phyloP scores from a whole-genome alignment of 2,329 filamentous ascomycete species.

The Paraphaeosphaeria minitans region DNA sequence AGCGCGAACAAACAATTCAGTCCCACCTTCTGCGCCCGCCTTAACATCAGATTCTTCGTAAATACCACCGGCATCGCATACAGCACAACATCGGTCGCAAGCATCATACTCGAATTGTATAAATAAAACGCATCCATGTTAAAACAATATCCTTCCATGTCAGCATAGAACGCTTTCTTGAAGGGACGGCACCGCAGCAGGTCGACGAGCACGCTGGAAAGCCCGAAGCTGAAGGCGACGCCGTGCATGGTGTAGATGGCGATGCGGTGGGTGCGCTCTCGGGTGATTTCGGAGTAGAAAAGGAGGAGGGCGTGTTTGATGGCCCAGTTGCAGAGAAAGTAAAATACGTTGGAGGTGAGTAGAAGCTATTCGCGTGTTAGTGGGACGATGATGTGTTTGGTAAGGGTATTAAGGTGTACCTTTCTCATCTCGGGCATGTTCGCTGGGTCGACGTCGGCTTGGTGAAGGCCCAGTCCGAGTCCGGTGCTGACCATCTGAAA shows the following conservation, averaged over 20 bases:
- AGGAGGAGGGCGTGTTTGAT: constrained; percentile 49
- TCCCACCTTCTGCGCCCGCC: constrained; percentile 38
- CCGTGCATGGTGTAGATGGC: constrained; percentile 43
- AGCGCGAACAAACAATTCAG: constrained; percentile 42
- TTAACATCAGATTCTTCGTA: constrained; percentile 43
- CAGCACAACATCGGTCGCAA: constrained; percentile 46
- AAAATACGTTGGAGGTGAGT: constrained; percentile 40
- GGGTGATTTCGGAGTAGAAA: constrained; percentile 47
- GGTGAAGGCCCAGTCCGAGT: constrained; percentile 28
- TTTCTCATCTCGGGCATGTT: constrained; percentile 22
- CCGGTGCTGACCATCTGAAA: constrained; percentile 31
- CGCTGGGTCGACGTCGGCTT: constrained; percentile 14
- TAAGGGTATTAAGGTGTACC: no score
- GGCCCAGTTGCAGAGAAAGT: constrained; percentile 48
- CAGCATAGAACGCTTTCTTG: constrained; percentile 37
- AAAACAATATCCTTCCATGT: constrained; percentile 39
- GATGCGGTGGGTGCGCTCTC: constrained; percentile 25
- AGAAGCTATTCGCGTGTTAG: constrained; percentile 9
- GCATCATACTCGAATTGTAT: constrained; percentile 45
- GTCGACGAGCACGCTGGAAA: constrained; percentile 40
- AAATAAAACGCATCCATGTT: constrained; percentile 44
- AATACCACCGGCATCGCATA: constrained; percentile 48
- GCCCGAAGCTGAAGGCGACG: constrained; percentile 42
- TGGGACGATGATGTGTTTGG: no score
- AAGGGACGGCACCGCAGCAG: constrained; percentile 46